Percentiles rank a stretch among this genome's conserved stretches.
Evolutionary conservation across 2,329 filamentous ascomycete genomes (phyloP).

Genomic region (Pseudocercospora musae): DNA sequence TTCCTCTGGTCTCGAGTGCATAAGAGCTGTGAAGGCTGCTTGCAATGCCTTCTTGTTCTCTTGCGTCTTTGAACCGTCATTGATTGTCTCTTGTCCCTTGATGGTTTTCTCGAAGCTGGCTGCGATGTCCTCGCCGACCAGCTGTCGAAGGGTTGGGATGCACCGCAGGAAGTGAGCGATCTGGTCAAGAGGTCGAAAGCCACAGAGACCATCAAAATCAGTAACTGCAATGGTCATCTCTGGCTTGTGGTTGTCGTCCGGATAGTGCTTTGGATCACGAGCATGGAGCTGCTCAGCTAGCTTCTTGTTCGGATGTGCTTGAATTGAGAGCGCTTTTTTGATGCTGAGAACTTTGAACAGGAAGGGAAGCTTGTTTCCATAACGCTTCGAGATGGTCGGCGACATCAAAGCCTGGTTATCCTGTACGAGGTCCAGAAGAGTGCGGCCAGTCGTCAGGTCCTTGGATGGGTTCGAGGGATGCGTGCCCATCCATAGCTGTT

Average conservation of each 20-base stretch:
- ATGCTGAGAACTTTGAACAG: constrained; percentile 98
- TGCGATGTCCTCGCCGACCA: constrained; percentile 49
- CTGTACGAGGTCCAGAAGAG: constrained; percentile 80
- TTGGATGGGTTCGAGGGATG: constrained; percentile 94
- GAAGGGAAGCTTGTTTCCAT: constrained; percentile 77
- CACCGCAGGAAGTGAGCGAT: constrained; percentile 78
- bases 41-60: constrained; percentile 76
- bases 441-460: constrained; percentile 77
- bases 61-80: constrained; percentile 44
- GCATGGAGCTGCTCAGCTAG: constrained; percentile 85
- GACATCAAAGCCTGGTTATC: constrained; percentile 84
- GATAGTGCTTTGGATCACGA: constrained; percentile 88
- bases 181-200: constrained; percentile 83
- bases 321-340: constrained; percentile 92
- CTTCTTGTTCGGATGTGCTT: constrained; percentile 72
- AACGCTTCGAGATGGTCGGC: constrained; percentile 67
- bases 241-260: constrained; percentile 98
- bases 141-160: constrained; percentile 51
- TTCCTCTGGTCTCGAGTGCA: constrained; percentile 69
- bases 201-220: constrained; percentile 91
- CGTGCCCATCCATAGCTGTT: constrained; percentile 96
- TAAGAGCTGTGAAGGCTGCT: constrained; percentile 71
- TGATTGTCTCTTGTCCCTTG: constrained; percentile 52
- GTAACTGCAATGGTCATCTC: constrained; percentile 99
- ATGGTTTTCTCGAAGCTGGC: constrained; percentile 45